Evolutionary conservation across 2,329 filamentous ascomycete genomes (phyloP), one percentile per base, ranked within the genome.

Genomic region (Drechslerella dactyloides): DNA sequence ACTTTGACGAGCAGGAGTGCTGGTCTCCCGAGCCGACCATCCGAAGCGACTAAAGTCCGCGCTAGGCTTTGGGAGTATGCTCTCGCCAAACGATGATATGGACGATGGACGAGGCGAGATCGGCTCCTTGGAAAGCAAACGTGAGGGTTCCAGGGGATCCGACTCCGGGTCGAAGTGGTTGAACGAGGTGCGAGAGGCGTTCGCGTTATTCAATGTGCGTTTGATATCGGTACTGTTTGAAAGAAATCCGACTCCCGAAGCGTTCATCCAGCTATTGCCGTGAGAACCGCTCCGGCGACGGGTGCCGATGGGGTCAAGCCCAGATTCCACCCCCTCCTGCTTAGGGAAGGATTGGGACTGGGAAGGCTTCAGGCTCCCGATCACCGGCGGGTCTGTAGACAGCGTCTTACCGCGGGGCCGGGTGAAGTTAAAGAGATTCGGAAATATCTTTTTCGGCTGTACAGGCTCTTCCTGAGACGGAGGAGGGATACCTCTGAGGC

Each of bases 291-390:
- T 76, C 17, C 83, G 79, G 52, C 79, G 78, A 40, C 78, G 77
- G 13, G 78, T 78, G 10, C 80, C 81, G 56, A 78, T 79, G 0
- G 79, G 77, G 75, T 82, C 81, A 11, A 78, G 70, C 2, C 76
- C 77, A 4, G 74, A 79, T 53, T 78, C 78, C n/a, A 11, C 11
- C 1, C 59, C 66, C 27, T 83, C 82, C 52, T 76, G 73, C 35
- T 83, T 80, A 4, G 90, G 90, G 74, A 94, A 86, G 0, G 90
- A 93, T 77, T 91, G 89, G 76, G 89, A 92, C 77, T 93, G 89
- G 0, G 85, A 84, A 30, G 85, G 80, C 77, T 90, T 90, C 13
- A 93, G 81, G 19, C 85, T 87, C 0, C 90, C 90, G 6, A 92
- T 79, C 0, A 85, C 82, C 4, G 87, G 88, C 0, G 88, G 87